phyloP scores from a whole-genome alignment of 2,329 filamentous ascomycete species.

The Penicillium sp. region DNA sequence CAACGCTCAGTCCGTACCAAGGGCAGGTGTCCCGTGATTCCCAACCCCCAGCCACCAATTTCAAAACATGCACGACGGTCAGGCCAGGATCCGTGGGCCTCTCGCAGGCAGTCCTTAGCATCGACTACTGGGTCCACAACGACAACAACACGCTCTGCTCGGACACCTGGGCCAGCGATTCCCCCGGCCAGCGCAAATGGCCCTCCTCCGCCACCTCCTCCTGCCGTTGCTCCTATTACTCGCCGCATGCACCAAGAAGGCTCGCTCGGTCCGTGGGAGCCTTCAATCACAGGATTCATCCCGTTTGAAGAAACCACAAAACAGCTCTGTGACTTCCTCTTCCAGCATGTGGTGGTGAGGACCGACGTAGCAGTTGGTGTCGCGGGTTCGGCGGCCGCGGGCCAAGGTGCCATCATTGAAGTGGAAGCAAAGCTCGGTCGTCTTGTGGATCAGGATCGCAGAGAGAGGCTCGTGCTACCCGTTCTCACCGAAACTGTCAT shows the following conservation, averaged over 20 bases:
- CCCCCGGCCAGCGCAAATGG: conserved; percentile 35
- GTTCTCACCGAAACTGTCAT: conserved; percentile 73
- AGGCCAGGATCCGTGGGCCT: conserved; percentile 27
- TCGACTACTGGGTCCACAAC: conserved; percentile 21
- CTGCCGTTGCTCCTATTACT: not conserved
- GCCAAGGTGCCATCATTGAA: conserved; percentile 75
- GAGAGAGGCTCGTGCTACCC: conserved; percentile 68
- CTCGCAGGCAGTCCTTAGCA: conserved; percentile 29
- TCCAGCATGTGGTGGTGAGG: conserved; percentile 68
- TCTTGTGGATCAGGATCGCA: conserved; percentile 72
- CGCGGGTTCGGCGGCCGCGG: conserved; percentile 60
- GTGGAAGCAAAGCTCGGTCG: conserved; percentile 93
- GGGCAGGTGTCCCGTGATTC: conserved; percentile 48
- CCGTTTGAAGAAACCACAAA: conserved; percentile 77
- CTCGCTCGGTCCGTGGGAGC: conserved; percentile 51
- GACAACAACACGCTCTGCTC: conserved; percentile 15
- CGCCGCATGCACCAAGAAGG: conserved; percentile 23
- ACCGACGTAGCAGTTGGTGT: conserved; percentile 62
- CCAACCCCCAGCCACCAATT: conserved; percentile 39
- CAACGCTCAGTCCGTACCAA: conserved; percentile 48
- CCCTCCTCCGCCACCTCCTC: conserved; percentile 24
- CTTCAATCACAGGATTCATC: conserved; percentile 68
- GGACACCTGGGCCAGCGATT: conserved; percentile 21
- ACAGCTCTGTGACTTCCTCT: conserved; percentile 79
- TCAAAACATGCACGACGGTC: conserved; percentile 37